A percentile compares a stretch with the other conserved stretches of the same genome.
Evolutionary conservation across 2,329 filamentous ascomycete genomes (phyloP).

Genomic region (Verticillium tricorpus): DNA sequence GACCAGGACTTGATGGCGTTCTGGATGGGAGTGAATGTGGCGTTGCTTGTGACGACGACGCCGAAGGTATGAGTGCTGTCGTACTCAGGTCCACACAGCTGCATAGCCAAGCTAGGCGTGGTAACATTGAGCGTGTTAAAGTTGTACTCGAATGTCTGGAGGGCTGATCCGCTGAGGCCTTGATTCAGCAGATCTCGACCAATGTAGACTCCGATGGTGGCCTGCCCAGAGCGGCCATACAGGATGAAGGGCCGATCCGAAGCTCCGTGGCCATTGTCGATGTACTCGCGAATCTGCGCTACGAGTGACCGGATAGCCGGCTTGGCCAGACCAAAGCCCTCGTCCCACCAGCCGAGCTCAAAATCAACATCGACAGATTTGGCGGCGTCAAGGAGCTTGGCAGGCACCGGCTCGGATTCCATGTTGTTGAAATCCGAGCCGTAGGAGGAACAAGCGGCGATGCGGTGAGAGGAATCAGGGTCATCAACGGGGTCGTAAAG

Average conservation of each 20-base stretch:
- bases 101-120: constrained; percentile 26
- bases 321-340: constrained; percentile 14
- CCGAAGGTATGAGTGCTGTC: constrained; percentile 27
- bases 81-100: constrained; percentile 26
- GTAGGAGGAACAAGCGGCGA: constrained; percentile 21
- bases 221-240: constrained; percentile 22
- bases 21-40: constrained; percentile 24
- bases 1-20: constrained; percentile 22
- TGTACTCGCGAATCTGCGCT: constrained; percentile 23
- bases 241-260: constrained; percentile 19
- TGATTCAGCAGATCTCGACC: constrained; percentile 23
- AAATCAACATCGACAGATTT: constrained; percentile 15
- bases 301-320: constrained; percentile 17
- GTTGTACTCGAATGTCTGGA: constrained; percentile 21
- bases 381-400: constrained; percentile 3
- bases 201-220: constrained; percentile 29
- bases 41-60: constrained; percentile 24
- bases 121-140: constrained; percentile 16
- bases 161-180: constrained; percentile 19
- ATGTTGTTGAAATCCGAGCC: constrained; percentile 13
- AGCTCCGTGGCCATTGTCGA: constrained; percentile 16
- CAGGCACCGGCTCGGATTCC: constrained; percentile 5
- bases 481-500: constrained; percentile 28
- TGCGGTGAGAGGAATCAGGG: constrained; percentile 18
- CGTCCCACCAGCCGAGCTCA: constrained; percentile 22